Base-by-base conservation (phyloP, 805 yeast species). In the Cyberlindnera bimundalis region DNA sequence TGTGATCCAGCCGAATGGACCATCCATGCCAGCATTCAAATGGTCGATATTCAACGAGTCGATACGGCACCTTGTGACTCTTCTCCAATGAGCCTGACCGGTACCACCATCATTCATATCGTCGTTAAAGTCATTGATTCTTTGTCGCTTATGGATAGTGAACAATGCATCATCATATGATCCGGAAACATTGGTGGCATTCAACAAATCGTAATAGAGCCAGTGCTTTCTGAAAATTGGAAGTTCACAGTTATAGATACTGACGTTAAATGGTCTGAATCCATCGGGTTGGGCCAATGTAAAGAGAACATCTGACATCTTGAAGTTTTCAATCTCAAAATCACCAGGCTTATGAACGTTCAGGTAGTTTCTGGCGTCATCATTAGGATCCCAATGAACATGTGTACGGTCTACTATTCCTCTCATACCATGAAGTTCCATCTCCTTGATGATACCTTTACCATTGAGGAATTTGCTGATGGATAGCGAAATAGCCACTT, bases 1-100 rank as follows among this genome's bases (percentile, higher is more conserved):
- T 6, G 87, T 79, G 41, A 93, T 91, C 99, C 99, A 93, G 6
- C 98, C 97, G 62, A 93, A 88, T 11, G 98, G 96, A 0, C 99
- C 99, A 40, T 81, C 80, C 42, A 86, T 74, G 0, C 97, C 98
- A 1, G 86, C 77, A 58, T 93, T 93, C 43, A 93, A 65, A 62
- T 93, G 98, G 51, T 91, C 96, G 28, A 93, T 75, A 56, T 79
- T 81, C 40, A 93, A 74, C 21, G 88, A 80, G 58, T 93, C 98
- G 27, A 90, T 82, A 36, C 98, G 67, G 46, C 88, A 71, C 32
- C 96, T 70, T 2, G 91, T 87, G 11, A 84, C 76, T 42, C 81
- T 70, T 45, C 72, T 71, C 80, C 81, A 76, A 10, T 71, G 69
- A 6, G 59, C 10, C 54, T 47, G 27, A 44, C 51, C 21, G 16